Evolutionary conservation across 148 eudicot species (phyloP).

Genomic region (Gaultheria prostrata): DNA sequence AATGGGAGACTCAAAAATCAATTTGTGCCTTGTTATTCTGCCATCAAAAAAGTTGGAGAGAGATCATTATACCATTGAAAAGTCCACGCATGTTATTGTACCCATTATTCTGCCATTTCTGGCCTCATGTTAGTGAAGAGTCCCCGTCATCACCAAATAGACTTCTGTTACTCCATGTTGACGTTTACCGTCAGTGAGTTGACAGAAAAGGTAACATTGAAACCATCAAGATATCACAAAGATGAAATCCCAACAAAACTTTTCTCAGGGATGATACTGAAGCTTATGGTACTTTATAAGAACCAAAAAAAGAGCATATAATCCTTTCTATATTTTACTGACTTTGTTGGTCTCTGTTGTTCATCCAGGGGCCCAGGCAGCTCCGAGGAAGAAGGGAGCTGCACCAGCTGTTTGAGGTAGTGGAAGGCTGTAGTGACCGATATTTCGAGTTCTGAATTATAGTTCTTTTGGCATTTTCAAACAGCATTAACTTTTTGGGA

Average conservation of each 20-base stretch:
- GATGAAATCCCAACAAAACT: background rate
- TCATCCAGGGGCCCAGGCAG: slow-evolving; percentile 32
- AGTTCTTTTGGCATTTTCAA: background rate
- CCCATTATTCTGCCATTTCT: too few species aligned
- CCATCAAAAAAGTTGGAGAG: too few species aligned
- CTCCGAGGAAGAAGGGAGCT: slow-evolving; percentile 38
- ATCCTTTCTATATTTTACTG: background rate
- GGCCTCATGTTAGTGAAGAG: too few species aligned
- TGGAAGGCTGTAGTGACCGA: background rate
- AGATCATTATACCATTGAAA: too few species aligned
- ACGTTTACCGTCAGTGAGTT: background rate
- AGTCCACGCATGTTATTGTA: too few species aligned
- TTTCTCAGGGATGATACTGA: background rate
- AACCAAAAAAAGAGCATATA: background rate
- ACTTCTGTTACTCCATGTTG: background rate
- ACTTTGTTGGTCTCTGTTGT: background rate
- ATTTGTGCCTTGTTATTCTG: too few species aligned
- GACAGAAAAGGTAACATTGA: background rate
- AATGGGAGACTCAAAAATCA: too few species aligned
- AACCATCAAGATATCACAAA: background rate
- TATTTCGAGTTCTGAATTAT: background rate
- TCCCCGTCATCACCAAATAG: background rate
- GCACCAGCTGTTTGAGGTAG: slow-evolving; percentile 26
- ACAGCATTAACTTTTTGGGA: slow-evolving; percentile 1
- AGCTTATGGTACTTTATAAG: background rate